Evolutionary conservation across 257 asterid genomes (phyloP).

Genomic region (Coffea canephora): DNA sequence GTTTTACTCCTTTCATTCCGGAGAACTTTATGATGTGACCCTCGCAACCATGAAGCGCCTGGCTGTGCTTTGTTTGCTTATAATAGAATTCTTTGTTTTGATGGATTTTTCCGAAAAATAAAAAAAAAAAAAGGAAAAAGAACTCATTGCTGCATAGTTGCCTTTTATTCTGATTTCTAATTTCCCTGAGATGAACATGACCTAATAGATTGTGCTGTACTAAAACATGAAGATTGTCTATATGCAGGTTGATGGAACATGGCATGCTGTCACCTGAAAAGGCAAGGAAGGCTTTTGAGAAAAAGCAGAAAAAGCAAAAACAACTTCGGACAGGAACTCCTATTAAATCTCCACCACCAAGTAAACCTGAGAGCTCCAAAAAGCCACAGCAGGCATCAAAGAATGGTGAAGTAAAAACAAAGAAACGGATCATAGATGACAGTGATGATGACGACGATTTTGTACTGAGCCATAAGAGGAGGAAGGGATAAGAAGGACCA

Average conservation of each 20-base stretch:
- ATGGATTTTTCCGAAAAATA: background rate
- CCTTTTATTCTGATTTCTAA: background rate
- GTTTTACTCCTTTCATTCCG: background rate
- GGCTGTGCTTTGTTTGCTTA: background rate
- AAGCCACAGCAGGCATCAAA: slow-evolving; percentile 45
- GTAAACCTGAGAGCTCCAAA: slow-evolving; percentile 58
- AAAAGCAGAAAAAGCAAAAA: slow-evolving; percentile 82
- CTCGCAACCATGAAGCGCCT: background rate
- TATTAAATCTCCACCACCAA: slow-evolving; percentile 49
- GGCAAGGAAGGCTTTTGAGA: slow-evolving; percentile 75
- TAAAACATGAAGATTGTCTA: background rate
- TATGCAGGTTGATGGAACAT: slow-evolving; percentile 85
- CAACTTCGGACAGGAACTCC: slow-evolving; percentile 68
- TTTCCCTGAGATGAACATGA: background rate
- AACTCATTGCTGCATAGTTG: background rate
- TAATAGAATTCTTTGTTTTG: no score
- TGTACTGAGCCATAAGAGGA: slow-evolving; percentile 61
- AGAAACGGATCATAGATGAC: slow-evolving; percentile 44
- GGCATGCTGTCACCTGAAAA: slow-evolving; percentile 77
- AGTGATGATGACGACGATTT: slow-evolving; percentile 67
- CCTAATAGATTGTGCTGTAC: background rate
- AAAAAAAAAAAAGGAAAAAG: background rate
- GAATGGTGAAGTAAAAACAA: slow-evolving; percentile 60
- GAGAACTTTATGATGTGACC: background rate
- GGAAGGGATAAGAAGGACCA: slow-evolving; percentile 45